Base-by-base conservation (phyloP, 306 rosid species). In the Herpetospermum pedunculosum region DNA sequence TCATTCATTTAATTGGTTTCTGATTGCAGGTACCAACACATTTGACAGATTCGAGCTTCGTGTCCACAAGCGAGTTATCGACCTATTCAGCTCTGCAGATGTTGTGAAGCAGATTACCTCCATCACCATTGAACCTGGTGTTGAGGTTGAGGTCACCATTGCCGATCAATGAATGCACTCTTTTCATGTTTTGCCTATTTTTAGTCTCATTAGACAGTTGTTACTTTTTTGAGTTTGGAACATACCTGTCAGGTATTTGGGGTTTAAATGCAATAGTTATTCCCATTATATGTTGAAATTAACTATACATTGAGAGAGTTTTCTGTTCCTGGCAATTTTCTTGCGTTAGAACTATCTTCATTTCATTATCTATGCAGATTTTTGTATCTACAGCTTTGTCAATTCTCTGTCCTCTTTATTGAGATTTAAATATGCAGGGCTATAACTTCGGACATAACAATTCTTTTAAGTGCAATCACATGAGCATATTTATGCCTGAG, bases 71-170 rank as follows among this genome's bases (percentile, higher is more conserved):
- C 86, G 98, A 60, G 90, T 92, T 19, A 92, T 92, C 0, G 96
- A 92, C 64, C 92, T 92, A 32, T 92, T 87, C 86, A 92, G 98
- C 83, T 92, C 98, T 28, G 90, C 98, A 0, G 97, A 90, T 76
- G 98, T 92, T 9, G 98, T 92, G 26, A 90, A 92, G 89, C 98
- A 92, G 85, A 90, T 92, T 63, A 92, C 98, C 57, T 92, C 96
- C 14, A 92, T 92, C 41, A 90, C 96, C 2, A 92, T 92, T 70
- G 98, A 92, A 81, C 98, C 98, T 5, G 96, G 98, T 73, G 98
- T 92, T 0, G 98, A 92, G 77, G 98, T 92, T 30, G 98, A 92
- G 84, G 98, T 92, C 1, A 92, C 98, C 37, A 92, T 92, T 37
- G 98, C 98, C 0, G 98, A 92, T 68, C 73, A 68, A 68, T 68